Base-by-base conservation (phyloP, 768 basidiomycete genomes). In the Vararia minispora region DNA sequence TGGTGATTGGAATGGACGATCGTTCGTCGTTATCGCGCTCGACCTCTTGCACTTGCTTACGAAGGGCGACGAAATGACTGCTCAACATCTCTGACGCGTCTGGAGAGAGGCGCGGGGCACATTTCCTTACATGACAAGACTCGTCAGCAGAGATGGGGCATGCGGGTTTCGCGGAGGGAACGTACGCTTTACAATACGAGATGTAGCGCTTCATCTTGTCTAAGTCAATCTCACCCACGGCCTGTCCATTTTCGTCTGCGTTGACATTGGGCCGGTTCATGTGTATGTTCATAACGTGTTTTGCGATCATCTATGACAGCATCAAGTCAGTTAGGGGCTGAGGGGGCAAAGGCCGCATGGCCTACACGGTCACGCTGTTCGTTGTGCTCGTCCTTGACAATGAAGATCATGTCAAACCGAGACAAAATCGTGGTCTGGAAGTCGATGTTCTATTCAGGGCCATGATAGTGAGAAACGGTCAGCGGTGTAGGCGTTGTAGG, bases 341-440 rank as follows among this genome's bases (percentile, higher is more conserved):
- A 2, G 13, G 26, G 16, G 17, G n/a, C 14, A 36, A 41, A 3
- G 21, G 21, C 9, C 26, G 28, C 33, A 37, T 6, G 1, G 61
- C 72, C 28, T 43, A 88, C 91, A 58, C 80, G 77, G 58, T 99
- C 95, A 33, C 95, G 74, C 28, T 69, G 65, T 58, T 98, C 95
- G 54, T 97, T 89, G 57, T 99, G 95, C 52, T 98, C 91, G 52
- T 99, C 95, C 57, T 86, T 89, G 43, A 99, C 84, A 47, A 99
- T 94, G 66, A 98, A 99, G 51, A 99, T 98, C 92, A 99, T 94
- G 56, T 99, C 95, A 59, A 99, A 99, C 40, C 95, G 84, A 33
- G 92, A 97, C 55, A 99, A 61, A 48, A 99, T 97, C 2, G 95
- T 98, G 5, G 92, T 95, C 63, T 95, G 91, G 58, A 95, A 92